Conservation (phyloP, 345 rosid species). For the Eucalyptus leucophloia region DNA sequence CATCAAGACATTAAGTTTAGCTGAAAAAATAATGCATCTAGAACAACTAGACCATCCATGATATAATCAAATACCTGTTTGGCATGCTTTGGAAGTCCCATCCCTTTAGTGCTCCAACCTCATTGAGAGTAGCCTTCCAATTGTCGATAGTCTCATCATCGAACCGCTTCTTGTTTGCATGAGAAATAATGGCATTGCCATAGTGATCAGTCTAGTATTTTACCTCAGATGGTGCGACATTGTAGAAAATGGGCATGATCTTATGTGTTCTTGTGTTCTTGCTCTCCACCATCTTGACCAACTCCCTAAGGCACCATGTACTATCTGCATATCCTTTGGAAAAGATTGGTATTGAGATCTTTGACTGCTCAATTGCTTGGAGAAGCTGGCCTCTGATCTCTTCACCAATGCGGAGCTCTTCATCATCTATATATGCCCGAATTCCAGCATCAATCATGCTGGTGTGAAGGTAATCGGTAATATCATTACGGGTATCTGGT, state of each 20-base stretch:
- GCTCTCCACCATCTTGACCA: not conserved
- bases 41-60: not conserved
- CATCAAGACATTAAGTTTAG: not conserved
- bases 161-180: not conserved
- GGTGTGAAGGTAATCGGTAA: not conserved
- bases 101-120: not conserved
- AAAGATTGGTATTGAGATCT: not conserved
- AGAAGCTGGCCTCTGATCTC: not conserved
- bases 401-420: not conserved
- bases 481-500: not conserved
- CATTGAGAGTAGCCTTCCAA: not conserved
- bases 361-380: not conserved
- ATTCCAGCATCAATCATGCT: not conserved
- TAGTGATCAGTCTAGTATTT: not conserved
- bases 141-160: not conserved
- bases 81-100: not conserved
- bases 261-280: not conserved
- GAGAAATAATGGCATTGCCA: not conserved
- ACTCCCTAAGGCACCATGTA: not conserved
- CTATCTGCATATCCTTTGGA: not conserved
- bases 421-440: not conserved
- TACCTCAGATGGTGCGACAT: not conserved
- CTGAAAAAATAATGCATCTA: not conserved
- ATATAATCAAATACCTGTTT: not conserved
- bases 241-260: not conserved